A percentile compares a stretch with the other conserved stretches of the same genome.
Evolutionary conservation across 257 asterid species (phyloP).

Genomic region (Paraleonurus japonicus): DNA sequence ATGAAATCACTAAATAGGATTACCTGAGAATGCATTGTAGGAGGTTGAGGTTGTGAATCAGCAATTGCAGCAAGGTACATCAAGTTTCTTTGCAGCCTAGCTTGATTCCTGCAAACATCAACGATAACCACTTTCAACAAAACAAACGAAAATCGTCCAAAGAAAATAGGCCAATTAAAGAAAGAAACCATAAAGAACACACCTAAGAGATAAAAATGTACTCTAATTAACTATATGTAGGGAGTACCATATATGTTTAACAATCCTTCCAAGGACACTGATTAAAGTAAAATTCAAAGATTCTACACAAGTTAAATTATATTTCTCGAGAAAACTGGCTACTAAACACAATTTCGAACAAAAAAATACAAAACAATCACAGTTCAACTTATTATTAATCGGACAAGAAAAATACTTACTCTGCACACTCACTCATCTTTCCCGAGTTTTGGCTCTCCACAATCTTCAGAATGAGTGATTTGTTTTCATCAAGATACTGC

Average conservation of each 20-base stretch:
- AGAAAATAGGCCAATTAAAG: not conserved
- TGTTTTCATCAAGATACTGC: conserved; percentile 97
- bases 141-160: not conserved
- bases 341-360: not conserved
- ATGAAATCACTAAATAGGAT: no score
- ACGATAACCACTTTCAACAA: not conserved
- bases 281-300: not conserved
- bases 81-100: conserved; percentile 81
- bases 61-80: conserved; percentile 99
- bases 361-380: not conserved
- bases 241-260: not conserved
- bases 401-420: conserved; percentile 49
- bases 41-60: conserved; percentile 93
- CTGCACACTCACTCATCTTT: conserved; percentile 83
- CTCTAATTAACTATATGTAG: no score
- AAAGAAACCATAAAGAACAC: no score
- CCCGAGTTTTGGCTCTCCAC: conserved; percentile 99
- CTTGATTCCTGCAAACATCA: conserved; percentile 61
- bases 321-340: no score
- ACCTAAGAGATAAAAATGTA: no score
- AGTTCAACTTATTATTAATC: no score
- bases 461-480: conserved; percentile 87
- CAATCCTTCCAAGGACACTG: no score
- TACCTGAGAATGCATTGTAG: conserved; percentile 86
- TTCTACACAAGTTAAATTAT: no score